Evolutionary conservation across 2,329 filamentous ascomycete species (phyloP).

Genomic region (Colletotrichum salicis): DNA sequence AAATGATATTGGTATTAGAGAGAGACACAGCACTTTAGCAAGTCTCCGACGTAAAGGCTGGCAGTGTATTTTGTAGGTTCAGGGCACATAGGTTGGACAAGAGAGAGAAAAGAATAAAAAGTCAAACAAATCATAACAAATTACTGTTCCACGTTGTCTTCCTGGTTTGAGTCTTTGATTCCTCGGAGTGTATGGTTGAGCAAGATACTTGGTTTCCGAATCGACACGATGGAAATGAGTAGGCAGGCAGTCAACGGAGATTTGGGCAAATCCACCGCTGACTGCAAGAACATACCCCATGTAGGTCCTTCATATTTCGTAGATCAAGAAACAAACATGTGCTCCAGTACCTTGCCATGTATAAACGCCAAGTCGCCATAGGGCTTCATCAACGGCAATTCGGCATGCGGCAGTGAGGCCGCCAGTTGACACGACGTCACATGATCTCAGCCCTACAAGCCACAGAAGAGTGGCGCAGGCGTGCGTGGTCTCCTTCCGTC

Average conservation of each 20-base stretch:
- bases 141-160: background rate
- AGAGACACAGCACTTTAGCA: background rate
- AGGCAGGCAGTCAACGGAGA: background rate
- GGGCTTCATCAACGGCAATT: background rate
- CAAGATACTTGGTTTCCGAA: background rate
- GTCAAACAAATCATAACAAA: background rate
- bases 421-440: slow-evolving; percentile 1
- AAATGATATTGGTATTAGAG: slow-evolving; percentile 27
- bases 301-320: background rate
- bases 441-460: slow-evolving; percentile 32
- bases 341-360: background rate
- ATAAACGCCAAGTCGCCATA: background rate
- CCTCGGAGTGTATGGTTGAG: too few species aligned
- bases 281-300: background rate
- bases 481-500: background rate
- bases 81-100: slow-evolving; percentile 1
- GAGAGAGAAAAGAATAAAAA: background rate
- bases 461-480: slow-evolving; percentile 13
- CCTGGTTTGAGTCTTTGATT: background rate
- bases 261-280: too few species aligned
- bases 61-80: slow-evolving; percentile 23
- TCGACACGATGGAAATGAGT: too few species aligned
- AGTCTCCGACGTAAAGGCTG: background rate
- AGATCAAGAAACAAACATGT: background rate
- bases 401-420: background rate